Evolutionary conservation across 192 early-diverging fungal species (phyloP).

Genomic region (Jimgerdemannia flammicorona): DNA sequence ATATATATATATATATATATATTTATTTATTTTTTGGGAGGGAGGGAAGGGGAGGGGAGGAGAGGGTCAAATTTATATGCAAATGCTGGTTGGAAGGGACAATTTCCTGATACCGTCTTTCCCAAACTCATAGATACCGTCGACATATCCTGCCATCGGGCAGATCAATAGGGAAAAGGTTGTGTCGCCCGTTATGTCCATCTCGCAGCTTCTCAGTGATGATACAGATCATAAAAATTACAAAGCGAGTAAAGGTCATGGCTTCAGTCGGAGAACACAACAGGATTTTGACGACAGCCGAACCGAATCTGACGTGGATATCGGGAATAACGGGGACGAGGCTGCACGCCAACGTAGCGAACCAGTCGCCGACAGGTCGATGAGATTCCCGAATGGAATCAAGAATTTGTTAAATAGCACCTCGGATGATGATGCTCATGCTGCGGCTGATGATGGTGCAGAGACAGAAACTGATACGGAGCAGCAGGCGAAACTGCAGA

Average conservation of each 20-base stretch:
- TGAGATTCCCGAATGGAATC: conserved; percentile 16
- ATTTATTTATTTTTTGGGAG: too few relatives aligned
- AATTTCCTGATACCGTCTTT: background rate
- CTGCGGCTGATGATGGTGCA: conserved; percentile 10
- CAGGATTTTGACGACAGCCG: background rate
- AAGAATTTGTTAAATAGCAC: conserved; percentile 18
- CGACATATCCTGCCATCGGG: background rate
- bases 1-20: too few relatives aligned
- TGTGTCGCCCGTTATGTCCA: conserved; percentile 22
- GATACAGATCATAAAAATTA: conserved; percentile 5
- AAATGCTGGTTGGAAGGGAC: too few relatives aligned
- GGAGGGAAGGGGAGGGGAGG: too few relatives aligned
- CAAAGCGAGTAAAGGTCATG: background rate
- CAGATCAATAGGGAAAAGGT: conserved; percentile 1
- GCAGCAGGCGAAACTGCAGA: conserved; percentile 9
- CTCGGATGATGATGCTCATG: background rate
- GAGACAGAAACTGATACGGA: conserved; percentile 24
- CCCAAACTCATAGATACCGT: background rate
- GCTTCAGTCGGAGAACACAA: background rate
- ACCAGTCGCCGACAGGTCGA: background rate
- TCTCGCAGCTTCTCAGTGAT: conserved; percentile 17
- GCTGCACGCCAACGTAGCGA: background rate
- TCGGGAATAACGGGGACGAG: background rate
- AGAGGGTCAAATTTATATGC: too few relatives aligned
- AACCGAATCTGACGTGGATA: background rate